These are phyloP conservation scores for Lepiota venenata DNA, from an alignment of 768 basidiomycete species.

Conservation along the genomic window DNA sequence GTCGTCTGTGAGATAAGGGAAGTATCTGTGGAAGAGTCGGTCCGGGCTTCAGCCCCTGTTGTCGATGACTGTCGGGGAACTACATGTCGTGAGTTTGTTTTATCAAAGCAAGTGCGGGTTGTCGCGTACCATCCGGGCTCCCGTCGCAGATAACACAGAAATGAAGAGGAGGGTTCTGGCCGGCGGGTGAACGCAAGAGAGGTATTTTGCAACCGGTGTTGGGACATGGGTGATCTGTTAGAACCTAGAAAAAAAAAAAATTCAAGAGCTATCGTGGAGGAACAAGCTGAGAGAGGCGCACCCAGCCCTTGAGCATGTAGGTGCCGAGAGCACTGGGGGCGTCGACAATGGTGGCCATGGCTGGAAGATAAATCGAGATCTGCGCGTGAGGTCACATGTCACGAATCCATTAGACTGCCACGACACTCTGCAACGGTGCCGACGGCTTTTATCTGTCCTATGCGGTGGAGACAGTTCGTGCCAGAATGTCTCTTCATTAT, in stretches of 20 bases:
- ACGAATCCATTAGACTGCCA: slow-evolving; percentile 12
- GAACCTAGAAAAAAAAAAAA: slow-evolving; percentile 33
- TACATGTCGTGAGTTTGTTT: background rate
- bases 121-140: slow-evolving; percentile 28
- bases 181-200: slow-evolving; percentile 67
- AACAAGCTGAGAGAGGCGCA: slow-evolving; percentile 24
- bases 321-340: slow-evolving; percentile 64
- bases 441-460: slow-evolving; percentile 21
- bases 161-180: slow-evolving; percentile 36
- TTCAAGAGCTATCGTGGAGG: background rate
- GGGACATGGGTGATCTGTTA: slow-evolving; percentile 65
- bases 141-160: slow-evolving; percentile 67
- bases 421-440: slow-evolving; percentile 14
- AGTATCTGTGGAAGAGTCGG: slow-evolving; percentile 32
- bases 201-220: slow-evolving; percentile 59
- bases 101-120: no score
- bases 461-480: slow-evolving; percentile 53
- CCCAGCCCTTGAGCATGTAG: slow-evolving; percentile 79
- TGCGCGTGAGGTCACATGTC: slow-evolving; percentile 19
- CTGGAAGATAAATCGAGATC: slow-evolving; percentile 12
- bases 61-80: slow-evolving; percentile 3
- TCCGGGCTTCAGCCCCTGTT: slow-evolving; percentile 10
- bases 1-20: slow-evolving; percentile 53
- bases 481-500: slow-evolving; percentile 33
- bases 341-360: slow-evolving; percentile 51